Evolutionary conservation across 495 filamentous ascomycete genomes (phyloP).

Genomic region (Cercophora samala): DNA sequence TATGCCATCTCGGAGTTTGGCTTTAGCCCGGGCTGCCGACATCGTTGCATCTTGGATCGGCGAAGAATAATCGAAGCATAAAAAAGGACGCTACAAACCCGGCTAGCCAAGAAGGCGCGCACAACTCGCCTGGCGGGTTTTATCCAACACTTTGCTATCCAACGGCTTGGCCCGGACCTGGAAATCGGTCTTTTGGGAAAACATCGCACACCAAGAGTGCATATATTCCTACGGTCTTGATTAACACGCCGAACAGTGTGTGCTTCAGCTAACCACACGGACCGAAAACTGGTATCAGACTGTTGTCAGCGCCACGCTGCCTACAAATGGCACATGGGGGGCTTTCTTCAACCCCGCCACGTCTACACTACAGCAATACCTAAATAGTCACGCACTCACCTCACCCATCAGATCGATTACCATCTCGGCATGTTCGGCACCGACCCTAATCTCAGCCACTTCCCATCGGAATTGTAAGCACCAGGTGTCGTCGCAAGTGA

Average conservation of each 20-base stretch:
- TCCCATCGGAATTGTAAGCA: background rate
- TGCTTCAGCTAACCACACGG: background rate
- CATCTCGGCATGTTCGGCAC: background rate
- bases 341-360: background rate
- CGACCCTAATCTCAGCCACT: background rate
- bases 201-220: background rate
- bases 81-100: background rate
- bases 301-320: background rate
- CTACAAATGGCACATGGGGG: background rate
- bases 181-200: background rate
- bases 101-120: background rate
- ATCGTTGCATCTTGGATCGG: slow-evolving; percentile 4
- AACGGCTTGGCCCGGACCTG: background rate
- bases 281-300: background rate
- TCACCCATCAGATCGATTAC: background rate
- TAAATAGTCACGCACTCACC: background rate
- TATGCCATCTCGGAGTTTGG: slow-evolving; percentile 3
- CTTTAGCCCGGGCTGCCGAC: slow-evolving; percentile 3
- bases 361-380: background rate
- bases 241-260: background rate
- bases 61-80: background rate
- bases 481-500: background rate
- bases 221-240: background rate
- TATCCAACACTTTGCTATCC: background rate
- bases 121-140: background rate